Conservation (phyloP, 192 early-diverging fungal species). For the Dimargaris cristalligena region DNA sequence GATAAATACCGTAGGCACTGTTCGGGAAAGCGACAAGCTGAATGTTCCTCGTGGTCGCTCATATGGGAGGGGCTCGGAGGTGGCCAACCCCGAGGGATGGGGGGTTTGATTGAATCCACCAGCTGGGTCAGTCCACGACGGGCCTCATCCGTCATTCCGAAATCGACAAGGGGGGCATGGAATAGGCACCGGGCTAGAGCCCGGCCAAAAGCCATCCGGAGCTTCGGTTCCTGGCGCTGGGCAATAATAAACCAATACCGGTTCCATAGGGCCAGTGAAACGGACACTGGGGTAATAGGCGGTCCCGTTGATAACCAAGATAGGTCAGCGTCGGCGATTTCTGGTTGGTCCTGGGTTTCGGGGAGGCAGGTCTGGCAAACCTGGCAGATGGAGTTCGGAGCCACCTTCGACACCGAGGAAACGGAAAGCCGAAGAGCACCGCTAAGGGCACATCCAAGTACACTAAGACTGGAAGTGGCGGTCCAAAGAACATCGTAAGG, state of each 20-base stretch:
- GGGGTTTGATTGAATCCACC: not conserved
- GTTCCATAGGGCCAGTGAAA: constrained; percentile 1
- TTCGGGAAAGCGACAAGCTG: not conserved
- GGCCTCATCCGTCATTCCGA: not conserved
- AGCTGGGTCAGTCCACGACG: not conserved
- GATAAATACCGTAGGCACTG: not conserved
- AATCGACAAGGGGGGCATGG: not conserved
- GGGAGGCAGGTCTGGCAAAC: not conserved
- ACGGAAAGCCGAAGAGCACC: not conserved
- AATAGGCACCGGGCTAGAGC: not conserved
- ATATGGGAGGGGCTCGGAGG: not conserved
- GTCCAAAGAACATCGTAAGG: not conserved
- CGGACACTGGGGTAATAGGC: not conserved
- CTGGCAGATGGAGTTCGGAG: not conserved
- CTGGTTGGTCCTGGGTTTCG: not conserved
- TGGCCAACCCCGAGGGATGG: not conserved
- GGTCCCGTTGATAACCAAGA: not conserved
- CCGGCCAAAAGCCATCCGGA: constrained; percentile 1
- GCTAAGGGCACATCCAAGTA: not conserved
- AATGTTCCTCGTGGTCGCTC: not conserved
- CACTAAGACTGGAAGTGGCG: not conserved
- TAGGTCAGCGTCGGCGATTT: not conserved
- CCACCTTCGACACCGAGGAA: not conserved
- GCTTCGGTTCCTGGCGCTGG: constrained; percentile 5
- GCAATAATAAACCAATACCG: constrained; percentile 9